These are phyloP conservation scores for Mrakia gelida DNA, from an alignment of 768 basidiomycete species.

Conservation along the genomic window DNA sequence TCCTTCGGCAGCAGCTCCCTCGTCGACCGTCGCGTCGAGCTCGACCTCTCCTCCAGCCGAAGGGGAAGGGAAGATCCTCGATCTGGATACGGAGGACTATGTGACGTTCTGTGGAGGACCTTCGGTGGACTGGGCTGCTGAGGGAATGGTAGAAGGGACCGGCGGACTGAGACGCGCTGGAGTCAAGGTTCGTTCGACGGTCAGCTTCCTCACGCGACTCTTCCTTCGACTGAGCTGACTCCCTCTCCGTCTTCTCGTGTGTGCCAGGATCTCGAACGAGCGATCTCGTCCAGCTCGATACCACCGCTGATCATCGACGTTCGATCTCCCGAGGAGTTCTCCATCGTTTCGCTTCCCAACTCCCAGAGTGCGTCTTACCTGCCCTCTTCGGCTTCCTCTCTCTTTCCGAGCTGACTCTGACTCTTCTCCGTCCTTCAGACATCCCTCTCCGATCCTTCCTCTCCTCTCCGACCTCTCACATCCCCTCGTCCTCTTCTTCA, in stretches of 20 bases:
- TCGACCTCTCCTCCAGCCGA: constrained; percentile 5
- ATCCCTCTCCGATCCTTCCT: constrained; percentile 65
- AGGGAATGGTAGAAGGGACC: constrained; percentile 56
- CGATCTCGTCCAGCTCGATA: constrained; percentile 38
- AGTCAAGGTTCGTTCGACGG: not conserved
- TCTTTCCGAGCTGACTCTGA: not conserved
- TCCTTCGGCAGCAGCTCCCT: not conserved
- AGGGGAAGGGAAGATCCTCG: constrained; percentile 45
- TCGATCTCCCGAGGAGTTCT: constrained; percentile 70
- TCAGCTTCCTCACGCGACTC: not conserved
- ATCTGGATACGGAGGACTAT: constrained; percentile 65
- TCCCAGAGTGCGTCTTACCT: constrained; percentile 59
- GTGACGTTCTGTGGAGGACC: constrained; percentile 70
- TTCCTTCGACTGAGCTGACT: constrained; percentile 46
- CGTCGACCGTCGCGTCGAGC: not conserved
- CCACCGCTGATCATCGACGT: constrained; percentile 63
- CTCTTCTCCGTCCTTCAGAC: constrained; percentile 50
- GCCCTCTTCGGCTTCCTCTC: constrained; percentile 14
- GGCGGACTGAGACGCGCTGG: constrained; percentile 41
- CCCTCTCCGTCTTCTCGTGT: constrained; percentile 47
- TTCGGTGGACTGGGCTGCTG: constrained; percentile 59
- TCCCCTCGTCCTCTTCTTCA: constrained; percentile 18
- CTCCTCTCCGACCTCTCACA: constrained; percentile 53
- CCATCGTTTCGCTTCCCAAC: constrained; percentile 72
- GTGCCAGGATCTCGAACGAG: constrained; percentile 52